Evolutionary conservation across 176 grass and related monocot genomes (phyloP).

Genomic region (Oryza glaberrima): DNA sequence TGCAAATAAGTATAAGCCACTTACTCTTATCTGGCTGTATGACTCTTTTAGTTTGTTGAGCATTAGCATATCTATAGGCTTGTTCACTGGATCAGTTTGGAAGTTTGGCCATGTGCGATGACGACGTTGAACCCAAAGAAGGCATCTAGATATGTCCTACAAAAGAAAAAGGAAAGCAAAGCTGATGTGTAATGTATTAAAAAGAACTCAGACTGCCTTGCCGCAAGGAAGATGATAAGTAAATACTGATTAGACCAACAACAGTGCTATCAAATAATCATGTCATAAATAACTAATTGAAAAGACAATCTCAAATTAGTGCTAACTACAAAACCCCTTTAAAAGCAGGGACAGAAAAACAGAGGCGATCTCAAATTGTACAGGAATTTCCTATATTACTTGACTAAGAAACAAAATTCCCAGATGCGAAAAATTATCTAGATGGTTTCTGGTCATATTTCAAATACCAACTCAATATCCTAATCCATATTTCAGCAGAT

Average conservation of each 20-base stretch:
- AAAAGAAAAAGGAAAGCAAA: conserved; percentile 45
- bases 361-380: neutral
- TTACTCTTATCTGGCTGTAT: conserved; percentile 90
- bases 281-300: conserved; percentile 13
- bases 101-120: conserved; percentile 84
- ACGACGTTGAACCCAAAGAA: conserved; percentile 85
- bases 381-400: neutral
- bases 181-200: neutral
- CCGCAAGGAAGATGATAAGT: neutral
- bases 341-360: neutral
- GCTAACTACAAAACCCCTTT: neutral
- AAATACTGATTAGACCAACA: conserved; percentile 3
- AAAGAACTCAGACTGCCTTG: neutral
- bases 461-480: neutral
- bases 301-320: neutral
- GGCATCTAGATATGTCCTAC: conserved; percentile 94
- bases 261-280: neutral
- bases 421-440: neutral
- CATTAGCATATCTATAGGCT: conserved; percentile 91
- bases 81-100: conserved; percentile 75
- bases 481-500: neutral
- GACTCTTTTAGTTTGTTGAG: conserved; percentile 91
- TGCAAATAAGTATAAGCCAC: conserved; percentile 41
- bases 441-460: neutral
- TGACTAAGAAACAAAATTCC: neutral